Evolutionary conservation across 495 filamentous ascomycete species (phyloP), one percentile per base, ranked within the genome.

Genomic region (Tuber umbilicatum): DNA sequence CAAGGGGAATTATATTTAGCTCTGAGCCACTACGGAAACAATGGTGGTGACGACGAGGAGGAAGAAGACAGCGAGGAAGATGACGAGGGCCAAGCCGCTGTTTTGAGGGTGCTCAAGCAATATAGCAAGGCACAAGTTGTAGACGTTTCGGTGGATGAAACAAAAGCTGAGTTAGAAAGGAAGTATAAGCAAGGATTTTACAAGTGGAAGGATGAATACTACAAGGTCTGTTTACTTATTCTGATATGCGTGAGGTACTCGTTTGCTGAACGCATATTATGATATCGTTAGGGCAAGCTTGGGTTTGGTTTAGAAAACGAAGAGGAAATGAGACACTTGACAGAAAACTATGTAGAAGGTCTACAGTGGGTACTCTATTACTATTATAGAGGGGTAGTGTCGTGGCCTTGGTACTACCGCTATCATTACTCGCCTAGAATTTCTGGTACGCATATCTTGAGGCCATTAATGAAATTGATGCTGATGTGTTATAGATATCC

Each of bases 391-490:
- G 95, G 96, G 70, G 94, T 99, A 73, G 96, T 91, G 39, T 97
- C 94, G 70, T 99, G 96, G 96, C 92, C 95, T 38, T 99, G 96
- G 96, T 99, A 92, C 84, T 99, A 97, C 84, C 84, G 85, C 45
- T 99, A 97, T 81, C 96, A 99, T 84, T 99, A 98, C 83, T 91
- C 96, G 6, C 96, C 96, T 14, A 97, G 97, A 92, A 98, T 94
- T 69, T 94, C 92, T 71, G 91, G 90, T 92, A 83, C 81, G 85
- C 68, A 81, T 60, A 41, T 42, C 17, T 31, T 69, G 41, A 23
- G 47, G 5, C 27, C 14, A 21, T 12, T 10, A 64, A 9, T 60
- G 72, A 10, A 38, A 41, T 31, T 42, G 68, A 45, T 75, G 68
- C 73, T 70, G 23, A 40, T 39, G 7, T 47, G 39, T 83, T 75